phyloP scores from a whole-genome alignment of 768 basidiomycete species.

The Lactifluus volemus region DNA sequence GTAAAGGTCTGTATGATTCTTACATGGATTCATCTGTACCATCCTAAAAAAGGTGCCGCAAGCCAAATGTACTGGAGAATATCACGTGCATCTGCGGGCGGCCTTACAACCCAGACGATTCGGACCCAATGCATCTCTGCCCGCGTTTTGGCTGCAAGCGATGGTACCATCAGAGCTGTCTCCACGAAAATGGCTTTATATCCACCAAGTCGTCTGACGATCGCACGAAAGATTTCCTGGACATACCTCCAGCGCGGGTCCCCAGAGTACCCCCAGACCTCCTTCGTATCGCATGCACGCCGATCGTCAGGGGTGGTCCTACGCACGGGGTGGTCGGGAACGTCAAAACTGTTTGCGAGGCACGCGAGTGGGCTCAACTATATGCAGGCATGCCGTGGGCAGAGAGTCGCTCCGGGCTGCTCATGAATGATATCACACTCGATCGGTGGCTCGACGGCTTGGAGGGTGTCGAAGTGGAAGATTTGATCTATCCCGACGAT shows the following conservation, averaged over 20 bases:
- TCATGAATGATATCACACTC: background rate
- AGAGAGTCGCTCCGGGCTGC: background rate
- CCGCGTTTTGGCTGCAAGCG: background rate
- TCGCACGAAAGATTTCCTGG: background rate
- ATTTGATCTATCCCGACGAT: constrained; percentile 10
- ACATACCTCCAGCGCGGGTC: background rate
- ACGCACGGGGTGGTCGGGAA: constrained; percentile 3
- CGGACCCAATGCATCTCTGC: constrained; percentile 1
- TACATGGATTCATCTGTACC: background rate
- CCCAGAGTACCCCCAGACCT: background rate
- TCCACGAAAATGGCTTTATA: background rate
- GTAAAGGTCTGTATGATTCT: background rate
- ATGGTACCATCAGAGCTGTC: constrained; percentile 10
- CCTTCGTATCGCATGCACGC: background rate
- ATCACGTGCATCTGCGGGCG: background rate
- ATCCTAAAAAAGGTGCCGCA: background rate
- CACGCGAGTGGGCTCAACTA: constrained; percentile 2
- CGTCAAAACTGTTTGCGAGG: constrained; percentile 3
- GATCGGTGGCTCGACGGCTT: constrained; percentile 12
- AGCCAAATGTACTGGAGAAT: background rate
- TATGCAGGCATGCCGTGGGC: background rate
- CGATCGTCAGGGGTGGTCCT: constrained; percentile 7
- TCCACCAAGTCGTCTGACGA: background rate
- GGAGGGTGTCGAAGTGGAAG: constrained; percentile 10
- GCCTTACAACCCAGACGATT: background rate